A percentile compares a stretch with the other conserved stretches of the same genome.
These are phyloP conservation scores for Aspergillus sp. DNA, from an alignment of 2,329 filamentous ascomycete species.

Conservation along the genomic window DNA sequence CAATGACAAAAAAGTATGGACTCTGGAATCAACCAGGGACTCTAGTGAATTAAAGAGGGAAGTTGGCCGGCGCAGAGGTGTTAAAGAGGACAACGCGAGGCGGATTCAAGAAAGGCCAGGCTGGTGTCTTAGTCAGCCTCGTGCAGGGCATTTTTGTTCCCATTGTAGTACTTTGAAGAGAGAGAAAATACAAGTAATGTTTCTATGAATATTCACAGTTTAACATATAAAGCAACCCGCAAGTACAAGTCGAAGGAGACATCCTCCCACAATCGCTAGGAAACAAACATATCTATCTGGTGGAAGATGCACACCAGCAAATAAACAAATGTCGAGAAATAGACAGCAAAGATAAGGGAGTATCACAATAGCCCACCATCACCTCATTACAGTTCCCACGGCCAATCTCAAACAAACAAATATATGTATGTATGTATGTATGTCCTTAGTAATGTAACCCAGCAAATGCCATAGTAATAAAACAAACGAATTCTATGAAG, in stretches of 20 bases:
- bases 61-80: background rate
- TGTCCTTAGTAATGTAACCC: background rate
- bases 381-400: conserved; percentile 10
- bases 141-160: background rate
- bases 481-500: conserved; percentile 5
- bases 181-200: too few species aligned
- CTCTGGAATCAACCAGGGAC: too few species aligned
- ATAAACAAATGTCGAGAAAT: conserved; percentile 10
- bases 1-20: too few species aligned
- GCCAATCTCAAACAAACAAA: conserved; percentile 6
- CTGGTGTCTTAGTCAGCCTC: background rate
- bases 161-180: too few species aligned
- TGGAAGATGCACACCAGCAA: conserved; percentile 6
- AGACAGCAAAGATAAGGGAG: conserved; percentile 3
- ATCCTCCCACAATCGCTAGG: background rate
- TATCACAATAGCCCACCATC: conserved; percentile 7
- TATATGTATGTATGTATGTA: conserved; percentile 3
- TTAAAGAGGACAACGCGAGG: background rate
- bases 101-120: background rate
- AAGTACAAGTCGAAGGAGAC: too few species aligned
- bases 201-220: too few species aligned
- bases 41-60: too few species aligned
- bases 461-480: conserved; percentile 6
- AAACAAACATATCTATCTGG: background rate
- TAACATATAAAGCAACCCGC: too few species aligned